Percentiles rank a stretch among this genome's conserved stretches.
phyloP scores from a whole-genome alignment of 2,329 filamentous ascomycete species.

The Trichoderma semiorbis region DNA sequence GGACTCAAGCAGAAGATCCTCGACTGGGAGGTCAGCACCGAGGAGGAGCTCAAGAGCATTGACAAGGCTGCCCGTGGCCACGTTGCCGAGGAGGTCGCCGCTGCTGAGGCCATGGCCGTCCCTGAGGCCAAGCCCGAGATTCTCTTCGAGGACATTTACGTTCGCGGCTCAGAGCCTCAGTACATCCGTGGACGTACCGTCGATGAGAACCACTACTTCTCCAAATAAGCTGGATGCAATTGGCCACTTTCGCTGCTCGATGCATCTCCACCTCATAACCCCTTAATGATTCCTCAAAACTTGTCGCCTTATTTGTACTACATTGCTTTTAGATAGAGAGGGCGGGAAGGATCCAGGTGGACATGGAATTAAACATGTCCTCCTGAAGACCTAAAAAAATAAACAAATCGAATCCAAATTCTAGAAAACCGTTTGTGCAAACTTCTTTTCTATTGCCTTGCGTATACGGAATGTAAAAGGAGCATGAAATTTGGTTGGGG shows the following conservation, averaged over 20 bases:
- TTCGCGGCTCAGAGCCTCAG: slow-evolving; percentile 78
- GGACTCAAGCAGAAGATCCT: slow-evolving; percentile 97
- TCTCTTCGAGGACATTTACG: slow-evolving; percentile 96
- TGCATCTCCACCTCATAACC: slow-evolving; percentile 16
- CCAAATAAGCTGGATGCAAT: slow-evolving; percentile 37
- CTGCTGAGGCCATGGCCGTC: slow-evolving; percentile 80
- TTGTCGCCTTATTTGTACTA: slow-evolving; percentile 30
- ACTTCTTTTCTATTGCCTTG: neutral
- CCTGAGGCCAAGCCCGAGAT: slow-evolving; percentile 79
- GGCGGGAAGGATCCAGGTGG: slow-evolving; percentile 21
- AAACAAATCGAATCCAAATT: neutral
- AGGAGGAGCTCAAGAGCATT: slow-evolving; percentile 93
- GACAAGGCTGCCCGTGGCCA: slow-evolving; percentile 87
- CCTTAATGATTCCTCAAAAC: slow-evolving; percentile 33
- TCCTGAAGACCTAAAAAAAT: slow-evolving; percentile 7
- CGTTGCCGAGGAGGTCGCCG: slow-evolving; percentile 86
- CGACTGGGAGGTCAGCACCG: slow-evolving; percentile 86
- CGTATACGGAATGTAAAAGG: neutral
- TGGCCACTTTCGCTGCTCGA: neutral
- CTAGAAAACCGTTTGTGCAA: neutral
- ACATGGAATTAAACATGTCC: slow-evolving; percentile 4
- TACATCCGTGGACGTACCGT: slow-evolving; percentile 83
- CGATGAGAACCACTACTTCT: slow-evolving; percentile 95
- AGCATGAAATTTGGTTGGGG: neutral
- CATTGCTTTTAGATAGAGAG: slow-evolving; percentile 25